A percentile compares a stretch with the other conserved stretches of the same genome.
These are phyloP conservation scores for Aphanomyces stellatus DNA, from an alignment of 352 stramenopile species.

Conservation along the genomic window DNA sequence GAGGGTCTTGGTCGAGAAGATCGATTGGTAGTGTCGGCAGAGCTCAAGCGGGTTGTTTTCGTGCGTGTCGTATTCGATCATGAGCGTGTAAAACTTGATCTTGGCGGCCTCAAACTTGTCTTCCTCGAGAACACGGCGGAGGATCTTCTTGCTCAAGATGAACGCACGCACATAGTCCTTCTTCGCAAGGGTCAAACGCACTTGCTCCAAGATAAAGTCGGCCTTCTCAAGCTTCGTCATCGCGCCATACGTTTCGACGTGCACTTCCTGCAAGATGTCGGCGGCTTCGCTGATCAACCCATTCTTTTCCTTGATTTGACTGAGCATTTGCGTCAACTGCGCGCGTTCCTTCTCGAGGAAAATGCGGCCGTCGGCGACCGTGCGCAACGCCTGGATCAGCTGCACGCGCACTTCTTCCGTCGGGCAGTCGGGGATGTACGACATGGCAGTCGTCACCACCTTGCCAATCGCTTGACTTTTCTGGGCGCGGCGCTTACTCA, in stretches of 20 bases:
- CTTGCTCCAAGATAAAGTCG: conserved; percentile 98
- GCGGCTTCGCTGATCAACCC: conserved; percentile 90
- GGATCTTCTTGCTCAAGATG: conserved; percentile 97
- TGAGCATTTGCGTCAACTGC: conserved; percentile 87
- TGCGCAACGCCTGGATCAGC: conserved; percentile 90
- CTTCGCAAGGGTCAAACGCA: conserved; percentile 94
- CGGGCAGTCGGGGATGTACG: conserved; percentile 63
- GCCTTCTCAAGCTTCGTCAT: conserved; percentile 98
- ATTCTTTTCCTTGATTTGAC: conserved; percentile 87
- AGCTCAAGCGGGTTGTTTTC: conserved; percentile 95
- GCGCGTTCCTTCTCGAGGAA: conserved; percentile 96
- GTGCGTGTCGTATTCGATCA: conserved; percentile 95
- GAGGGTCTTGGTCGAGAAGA: conserved; percentile 70
- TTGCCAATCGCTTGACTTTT: conserved; percentile 79
- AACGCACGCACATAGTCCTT: conserved; percentile 95
- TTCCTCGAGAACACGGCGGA: conserved; percentile 90
- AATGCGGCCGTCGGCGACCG: conserved; percentile 96
- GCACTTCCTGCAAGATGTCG: conserved; percentile 96
- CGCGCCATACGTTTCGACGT: conserved; percentile 97
- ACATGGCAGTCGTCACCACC: conserved; percentile 80
- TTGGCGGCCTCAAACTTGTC: conserved; percentile 82
- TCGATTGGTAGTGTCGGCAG: conserved; percentile 77
- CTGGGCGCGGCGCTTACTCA: conserved; percentile 85
- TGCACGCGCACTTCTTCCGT: conserved; percentile 83
- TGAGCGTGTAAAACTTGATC: conserved; percentile 94